These are phyloP conservation scores for Chytriomyces sp. DNA, from an alignment of 192 early-diverging fungal species.

Conservation along the genomic window DNA sequence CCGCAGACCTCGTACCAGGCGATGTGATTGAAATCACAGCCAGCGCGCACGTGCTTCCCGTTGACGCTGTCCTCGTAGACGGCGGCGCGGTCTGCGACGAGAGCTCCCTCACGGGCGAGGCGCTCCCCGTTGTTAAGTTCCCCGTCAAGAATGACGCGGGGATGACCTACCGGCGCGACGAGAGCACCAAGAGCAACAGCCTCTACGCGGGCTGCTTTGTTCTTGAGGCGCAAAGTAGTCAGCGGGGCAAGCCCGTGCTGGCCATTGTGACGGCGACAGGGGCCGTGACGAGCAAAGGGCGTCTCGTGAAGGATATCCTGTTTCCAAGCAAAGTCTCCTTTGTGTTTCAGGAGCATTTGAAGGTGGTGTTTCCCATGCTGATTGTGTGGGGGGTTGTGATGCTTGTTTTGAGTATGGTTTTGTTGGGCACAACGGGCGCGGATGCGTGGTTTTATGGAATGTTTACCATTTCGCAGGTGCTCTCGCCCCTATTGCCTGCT, in stretches of 20 bases:
- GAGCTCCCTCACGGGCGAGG: conserved; percentile 74
- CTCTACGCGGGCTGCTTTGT: conserved; percentile 72
- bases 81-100: conserved; percentile 79
- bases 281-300: conserved; percentile 67
- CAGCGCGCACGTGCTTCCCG: conserved; percentile 55
- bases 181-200: conserved; percentile 55
- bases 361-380: conserved; percentile 66
- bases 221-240: conserved; percentile 53
- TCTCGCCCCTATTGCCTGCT: conserved; percentile 71
- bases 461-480: conserved; percentile 71
- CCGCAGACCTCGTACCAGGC: conserved; percentile 67
- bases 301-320: conserved; percentile 74
- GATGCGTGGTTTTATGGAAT: conserved; percentile 76
- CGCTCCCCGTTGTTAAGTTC: conserved; percentile 78
- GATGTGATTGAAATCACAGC: conserved; percentile 65
- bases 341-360: conserved; percentile 80
- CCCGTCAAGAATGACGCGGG: conserved; percentile 59
- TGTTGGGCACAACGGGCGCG: conserved; percentile 48
- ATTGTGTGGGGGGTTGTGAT: conserved; percentile 67
- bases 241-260: conserved; percentile 39
- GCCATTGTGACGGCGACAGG: conserved; percentile 70
- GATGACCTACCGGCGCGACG: conserved; percentile 25
- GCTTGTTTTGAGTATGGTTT: conserved; percentile 33
- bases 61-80: conserved; percentile 68
- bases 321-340: conserved; percentile 71